Percentiles rank a stretch among this genome's conserved stretches.
phyloP scores from a whole-genome alignment of 306 rosid genomes.

The Cicer arietinum region DNA sequence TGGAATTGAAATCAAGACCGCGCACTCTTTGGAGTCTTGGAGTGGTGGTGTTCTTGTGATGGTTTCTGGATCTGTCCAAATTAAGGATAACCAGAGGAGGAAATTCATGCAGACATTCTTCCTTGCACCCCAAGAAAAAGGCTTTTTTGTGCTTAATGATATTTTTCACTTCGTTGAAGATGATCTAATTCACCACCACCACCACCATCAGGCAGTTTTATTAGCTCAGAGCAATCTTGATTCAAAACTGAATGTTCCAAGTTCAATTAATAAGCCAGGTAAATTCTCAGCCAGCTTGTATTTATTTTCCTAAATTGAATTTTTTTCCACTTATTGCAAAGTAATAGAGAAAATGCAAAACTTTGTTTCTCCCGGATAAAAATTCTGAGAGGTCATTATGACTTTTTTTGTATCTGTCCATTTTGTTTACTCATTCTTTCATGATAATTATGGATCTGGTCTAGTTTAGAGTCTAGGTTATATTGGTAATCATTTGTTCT shows the following conservation, averaged over 20 bases:
- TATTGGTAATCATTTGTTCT: conserved; percentile 11
- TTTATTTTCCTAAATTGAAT: not conserved
- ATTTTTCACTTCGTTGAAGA: conserved; percentile 89
- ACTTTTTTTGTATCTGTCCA: not conserved
- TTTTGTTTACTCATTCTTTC: conserved; percentile 12
- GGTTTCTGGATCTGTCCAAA: conserved; percentile 92
- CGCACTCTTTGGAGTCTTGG: conserved; percentile 90
- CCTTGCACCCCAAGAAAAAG: conserved; percentile 98
- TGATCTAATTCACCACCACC: conserved; percentile 74
- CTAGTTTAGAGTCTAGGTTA: not conserved
- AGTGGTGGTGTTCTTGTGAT: conserved; percentile 87
- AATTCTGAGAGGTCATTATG: not conserved
- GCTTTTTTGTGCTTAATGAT: conserved; percentile 86
- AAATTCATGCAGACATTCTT: conserved; percentile 92
- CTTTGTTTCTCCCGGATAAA: not conserved
- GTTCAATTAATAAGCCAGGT: conserved; percentile 74
- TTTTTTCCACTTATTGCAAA: conserved; percentile 1
- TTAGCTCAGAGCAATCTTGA: conserved; percentile 75
- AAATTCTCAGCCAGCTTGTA: conserved; percentile 24
- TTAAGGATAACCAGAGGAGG: conserved; percentile 71
- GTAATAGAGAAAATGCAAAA: not conserved
- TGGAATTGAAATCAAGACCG: conserved; percentile 91
- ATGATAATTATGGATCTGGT: conserved; percentile 5
- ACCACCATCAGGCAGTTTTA: conserved; percentile 77
- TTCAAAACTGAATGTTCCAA: conserved; percentile 57